Percentiles rank a stretch among this genome's conserved stretches.
Conservation (phyloP, 352 stramenopile genomes). For the Globisporangium recalcitrans region DNA sequence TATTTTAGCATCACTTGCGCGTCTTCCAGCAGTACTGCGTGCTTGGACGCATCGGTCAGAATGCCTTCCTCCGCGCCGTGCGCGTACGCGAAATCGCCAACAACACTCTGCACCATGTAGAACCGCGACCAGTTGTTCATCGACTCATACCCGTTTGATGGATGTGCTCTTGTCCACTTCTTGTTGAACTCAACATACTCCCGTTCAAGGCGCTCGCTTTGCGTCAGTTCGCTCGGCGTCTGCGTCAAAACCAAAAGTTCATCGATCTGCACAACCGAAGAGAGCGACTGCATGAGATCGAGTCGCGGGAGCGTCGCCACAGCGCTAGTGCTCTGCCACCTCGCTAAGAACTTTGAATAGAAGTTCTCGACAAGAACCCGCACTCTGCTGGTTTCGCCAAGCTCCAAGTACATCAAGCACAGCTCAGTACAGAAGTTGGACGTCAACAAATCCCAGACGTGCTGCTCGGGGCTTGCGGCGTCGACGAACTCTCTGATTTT, state of each 20-base stretch:
- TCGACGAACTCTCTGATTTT: conserved; percentile 21
- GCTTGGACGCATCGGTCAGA: conserved; percentile 27
- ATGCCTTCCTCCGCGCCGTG: conserved; percentile 24
- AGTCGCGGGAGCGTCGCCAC: conserved; percentile 42
- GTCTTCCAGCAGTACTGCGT: conserved; percentile 26
- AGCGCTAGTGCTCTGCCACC: conserved; percentile 54
- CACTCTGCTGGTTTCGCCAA: conserved; percentile 38
- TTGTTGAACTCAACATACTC: conserved; percentile 28
- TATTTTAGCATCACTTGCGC: conserved; percentile 60
- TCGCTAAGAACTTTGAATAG: conserved; percentile 39
- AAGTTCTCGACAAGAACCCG: conserved; percentile 58
- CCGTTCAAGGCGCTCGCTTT: conserved; percentile 8
- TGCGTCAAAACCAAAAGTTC: conserved; percentile 31
- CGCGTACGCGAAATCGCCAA: conserved; percentile 28
- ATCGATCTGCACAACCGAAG: conserved; percentile 59
- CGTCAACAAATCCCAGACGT: conserved; percentile 34
- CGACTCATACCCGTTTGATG: conserved; percentile 45
- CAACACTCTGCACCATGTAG: conserved; percentile 47
- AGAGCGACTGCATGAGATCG: conserved; percentile 59
- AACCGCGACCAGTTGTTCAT: conserved; percentile 61
- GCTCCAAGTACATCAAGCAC: conserved; percentile 37
- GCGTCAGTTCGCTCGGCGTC: background rate
- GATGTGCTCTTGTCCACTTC: conserved; percentile 32
- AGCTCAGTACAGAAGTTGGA: conserved; percentile 49
- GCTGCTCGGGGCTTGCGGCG: conserved; percentile 22